phyloP scores from a whole-genome alignment of 352 stramenopile species.

The Phytopythium mirpurense region DNA sequence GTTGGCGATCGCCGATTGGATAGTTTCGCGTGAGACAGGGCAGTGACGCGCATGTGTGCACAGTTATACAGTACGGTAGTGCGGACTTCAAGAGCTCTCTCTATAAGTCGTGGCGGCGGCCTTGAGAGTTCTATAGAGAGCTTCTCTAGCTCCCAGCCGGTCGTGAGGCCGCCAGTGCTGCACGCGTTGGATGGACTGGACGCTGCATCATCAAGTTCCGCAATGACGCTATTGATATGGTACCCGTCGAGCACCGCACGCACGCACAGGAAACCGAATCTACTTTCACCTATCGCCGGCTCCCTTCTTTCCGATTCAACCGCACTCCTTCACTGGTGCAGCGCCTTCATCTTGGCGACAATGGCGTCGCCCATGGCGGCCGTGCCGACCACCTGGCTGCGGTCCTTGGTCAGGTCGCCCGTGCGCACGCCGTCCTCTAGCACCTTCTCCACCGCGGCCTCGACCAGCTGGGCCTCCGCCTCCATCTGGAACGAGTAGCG shows the following conservation, averaged over 20 bases:
- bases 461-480: slow-evolving; percentile 71
- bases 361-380: slow-evolving; percentile 77
- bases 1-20: slow-evolving; percentile 1
- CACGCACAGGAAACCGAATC: background rate
- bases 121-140: no score
- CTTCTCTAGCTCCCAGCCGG: no score
- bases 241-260: no score
- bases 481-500: slow-evolving; percentile 91
- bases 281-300: background rate
- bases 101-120: no score
- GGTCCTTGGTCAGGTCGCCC: slow-evolving; percentile 75
- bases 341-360: slow-evolving; percentile 65
- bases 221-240: no score
- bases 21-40: background rate
- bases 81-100: no score
- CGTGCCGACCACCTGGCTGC: slow-evolving; percentile 50
- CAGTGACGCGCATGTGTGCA: slow-evolving; percentile 5
- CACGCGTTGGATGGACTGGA: no score
- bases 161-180: no score
- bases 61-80: no score
- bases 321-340: no score
- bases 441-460: slow-evolving; percentile 77
- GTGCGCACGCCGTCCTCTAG: slow-evolving; percentile 82
- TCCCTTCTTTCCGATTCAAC: no score
- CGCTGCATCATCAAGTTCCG: no score